Evolutionary conservation across 2,329 filamentous ascomycete species (phyloP), one percentile per base, ranked within the genome.

Genomic region (Eutypa lata): DNA sequence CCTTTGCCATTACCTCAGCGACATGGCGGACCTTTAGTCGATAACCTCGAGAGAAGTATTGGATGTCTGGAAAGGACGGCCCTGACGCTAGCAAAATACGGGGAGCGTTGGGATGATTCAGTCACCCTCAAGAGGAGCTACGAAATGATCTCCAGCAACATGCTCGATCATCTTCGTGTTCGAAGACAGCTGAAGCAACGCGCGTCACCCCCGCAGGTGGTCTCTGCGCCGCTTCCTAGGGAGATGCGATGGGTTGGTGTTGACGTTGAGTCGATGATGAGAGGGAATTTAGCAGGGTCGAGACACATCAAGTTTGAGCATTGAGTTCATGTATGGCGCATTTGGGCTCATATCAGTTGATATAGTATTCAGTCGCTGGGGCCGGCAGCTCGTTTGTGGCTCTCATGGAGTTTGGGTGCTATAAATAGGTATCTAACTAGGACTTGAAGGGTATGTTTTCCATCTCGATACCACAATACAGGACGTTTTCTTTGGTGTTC

Each of bases 41-140:
- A 82, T 53, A 83, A 83, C 54, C 61, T 84, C 8, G 76, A 81
- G 18, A 73, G 82, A 28, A 84, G 82, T 54, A 60, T 86, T 14
- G 71, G 73, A 26, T 83, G 81, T 51, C 67, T 87, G 1, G 76
- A 80, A 50, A 74, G 75, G 42, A 79, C 83, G 7, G 73, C 74
- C 3, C 73, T 80, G 54, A 82, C 79, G 1, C 67, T 87, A 18
- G 73, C 71, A 14, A 76, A 73, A n/a, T 86, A 81, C 53, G 82
- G 82, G 33, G 74, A 82, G 56, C 73, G 82, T 2, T 87, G 84
- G 84, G 76, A 77, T 3, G 76, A 84, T 54, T 79, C 81, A 2
- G 70, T 76, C 33, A 73, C 76, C 53, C 71, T 86, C n/a, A 73
- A 76, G 55, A 69, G 74, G 38, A 78, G 71, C 38, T 86, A 86